phyloP scores from a whole-genome alignment of 768 basidiomycete genomes.

The Tricholomella constricta region DNA sequence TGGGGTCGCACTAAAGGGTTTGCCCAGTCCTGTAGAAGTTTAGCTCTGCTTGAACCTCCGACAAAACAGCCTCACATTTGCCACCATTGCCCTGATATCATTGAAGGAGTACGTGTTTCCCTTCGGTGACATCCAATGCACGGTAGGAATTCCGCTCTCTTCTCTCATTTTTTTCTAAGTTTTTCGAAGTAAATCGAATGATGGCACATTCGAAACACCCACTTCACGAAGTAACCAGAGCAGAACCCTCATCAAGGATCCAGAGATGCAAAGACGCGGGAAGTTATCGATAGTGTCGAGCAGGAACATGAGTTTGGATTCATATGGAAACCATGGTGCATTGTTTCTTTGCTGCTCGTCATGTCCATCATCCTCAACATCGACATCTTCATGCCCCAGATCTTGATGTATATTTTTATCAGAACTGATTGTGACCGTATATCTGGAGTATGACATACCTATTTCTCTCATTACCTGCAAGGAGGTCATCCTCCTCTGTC shows the following conservation, averaged over 20 bases:
- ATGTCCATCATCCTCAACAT: neutral
- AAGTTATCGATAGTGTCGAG: slow-evolving; percentile 35
- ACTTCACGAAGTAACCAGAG: slow-evolving; percentile 31
- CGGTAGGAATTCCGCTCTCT: slow-evolving; percentile 20
- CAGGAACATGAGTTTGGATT: slow-evolving; percentile 18
- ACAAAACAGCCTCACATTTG: slow-evolving; percentile 22
- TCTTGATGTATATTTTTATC: neutral
- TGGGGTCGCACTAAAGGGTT: slow-evolving; percentile 28
- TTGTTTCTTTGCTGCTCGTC: neutral
- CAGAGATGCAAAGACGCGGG: slow-evolving; percentile 30
- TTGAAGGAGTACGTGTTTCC: slow-evolving; percentile 34
- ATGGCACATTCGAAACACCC: slow-evolving; percentile 30
- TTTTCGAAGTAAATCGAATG: slow-evolving; percentile 22
- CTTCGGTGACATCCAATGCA: slow-evolving; percentile 20
- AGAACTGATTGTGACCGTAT: slow-evolving; percentile 6
- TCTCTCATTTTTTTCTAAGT: slow-evolving; percentile 21
- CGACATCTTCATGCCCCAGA: neutral
- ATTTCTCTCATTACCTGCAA: slow-evolving; percentile 12
- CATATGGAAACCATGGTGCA: slow-evolving; percentile 10
- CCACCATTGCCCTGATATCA: slow-evolving; percentile 25
- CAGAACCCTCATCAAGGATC: slow-evolving; percentile 29
- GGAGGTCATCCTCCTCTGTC: slow-evolving; percentile 15
- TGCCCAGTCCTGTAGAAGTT: slow-evolving; percentile 29
- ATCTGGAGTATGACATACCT: slow-evolving; percentile 3
- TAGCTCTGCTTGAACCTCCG: neutral